phyloP scores from a whole-genome alignment of 768 basidiomycete species.

The Tylopilus vinaceipallidus region DNA sequence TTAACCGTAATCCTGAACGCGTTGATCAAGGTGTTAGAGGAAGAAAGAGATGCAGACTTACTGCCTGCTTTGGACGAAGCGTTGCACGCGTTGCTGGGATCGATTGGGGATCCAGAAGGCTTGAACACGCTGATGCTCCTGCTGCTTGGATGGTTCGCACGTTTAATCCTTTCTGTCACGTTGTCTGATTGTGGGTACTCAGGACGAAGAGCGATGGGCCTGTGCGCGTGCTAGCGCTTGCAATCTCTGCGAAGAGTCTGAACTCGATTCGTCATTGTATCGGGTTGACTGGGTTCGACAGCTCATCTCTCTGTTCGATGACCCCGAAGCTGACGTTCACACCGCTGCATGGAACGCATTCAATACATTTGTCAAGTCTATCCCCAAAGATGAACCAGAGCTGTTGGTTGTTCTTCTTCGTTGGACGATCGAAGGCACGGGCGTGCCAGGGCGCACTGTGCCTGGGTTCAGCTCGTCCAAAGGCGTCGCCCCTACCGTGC shows the following conservation, averaged over 20 bases:
- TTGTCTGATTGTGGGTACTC: neutral
- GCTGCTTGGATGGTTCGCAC: conserved; percentile 79
- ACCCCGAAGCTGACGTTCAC: conserved; percentile 70
- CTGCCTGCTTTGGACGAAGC: conserved; percentile 71
- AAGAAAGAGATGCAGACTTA: conserved; percentile 68
- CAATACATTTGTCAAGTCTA: conserved; percentile 83
- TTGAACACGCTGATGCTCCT: conserved; percentile 87
- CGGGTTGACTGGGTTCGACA: conserved; percentile 94
- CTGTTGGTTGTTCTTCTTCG: conserved; percentile 87
- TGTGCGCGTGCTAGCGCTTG: conserved; percentile 76
- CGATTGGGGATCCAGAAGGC: conserved; percentile 84
- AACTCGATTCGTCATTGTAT: conserved; percentile 81
- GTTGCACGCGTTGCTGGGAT: conserved; percentile 66
- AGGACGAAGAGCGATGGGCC: conserved; percentile 82
- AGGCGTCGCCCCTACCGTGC: conserved; percentile 79
- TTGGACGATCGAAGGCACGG: conserved; percentile 82
- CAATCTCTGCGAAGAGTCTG: conserved; percentile 75
- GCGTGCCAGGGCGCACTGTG: conserved; percentile 71
- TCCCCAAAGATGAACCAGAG: conserved; percentile 92
- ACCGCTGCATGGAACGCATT: conserved; percentile 81
- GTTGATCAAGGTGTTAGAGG: conserved; percentile 75
- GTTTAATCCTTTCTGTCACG: neutral
- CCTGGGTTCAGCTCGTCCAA: conserved; percentile 86
- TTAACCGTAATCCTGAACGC: conserved; percentile 76
- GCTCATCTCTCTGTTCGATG: conserved; percentile 80